Evolutionary conservation across 169 alveolate genomes (phyloP).

Genomic region (Cryptosporidium meleagridis): DNA sequence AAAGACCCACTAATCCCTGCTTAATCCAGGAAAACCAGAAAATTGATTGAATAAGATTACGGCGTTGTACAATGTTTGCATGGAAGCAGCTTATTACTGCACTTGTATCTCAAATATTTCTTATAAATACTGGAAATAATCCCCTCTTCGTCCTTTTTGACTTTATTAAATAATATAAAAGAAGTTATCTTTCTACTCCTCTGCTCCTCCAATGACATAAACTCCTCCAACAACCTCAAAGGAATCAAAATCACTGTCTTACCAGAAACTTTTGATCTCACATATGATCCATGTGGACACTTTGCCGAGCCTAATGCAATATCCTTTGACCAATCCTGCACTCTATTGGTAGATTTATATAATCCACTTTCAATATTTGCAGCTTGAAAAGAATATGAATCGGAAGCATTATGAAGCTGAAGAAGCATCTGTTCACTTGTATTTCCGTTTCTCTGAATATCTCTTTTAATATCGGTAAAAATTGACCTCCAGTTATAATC

Average conservation of each 20-base stretch:
- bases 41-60: neutral
- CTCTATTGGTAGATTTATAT: neutral
- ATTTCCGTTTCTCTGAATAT: slow-evolving; percentile 33
- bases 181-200: slow-evolving; percentile 53
- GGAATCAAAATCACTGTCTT: slow-evolving; percentile 30
- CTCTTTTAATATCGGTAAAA: slow-evolving; percentile 42
- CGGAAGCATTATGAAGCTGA: neutral
- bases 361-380: neutral
- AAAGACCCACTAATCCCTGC: neutral
- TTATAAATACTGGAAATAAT: slow-evolving; percentile 23
- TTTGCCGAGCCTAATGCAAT: slow-evolving; percentile 56
- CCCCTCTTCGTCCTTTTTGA: neutral
- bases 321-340: slow-evolving; percentile 65
- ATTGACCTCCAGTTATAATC: slow-evolving; percentile 60
- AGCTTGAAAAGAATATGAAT: neutral
- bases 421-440: slow-evolving; percentile 3
- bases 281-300: slow-evolving; percentile 59
- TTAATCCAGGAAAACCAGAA: neutral
- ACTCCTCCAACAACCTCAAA: slow-evolving; percentile 11
- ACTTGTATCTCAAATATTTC: slow-evolving; percentile 39
- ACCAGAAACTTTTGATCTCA: slow-evolving; percentile 28
- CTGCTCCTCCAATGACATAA: slow-evolving; percentile 28
- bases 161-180: neutral
- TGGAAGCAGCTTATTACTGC: slow-evolving; percentile 28
- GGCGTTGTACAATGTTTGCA: slow-evolving; percentile 23